Percentiles rank a stretch among this genome's conserved stretches.
These are phyloP conservation scores for Parathielavia hyrcaniae DNA, from an alignment of 495 filamentous ascomycete genomes.

Conservation along the genomic window DNA sequence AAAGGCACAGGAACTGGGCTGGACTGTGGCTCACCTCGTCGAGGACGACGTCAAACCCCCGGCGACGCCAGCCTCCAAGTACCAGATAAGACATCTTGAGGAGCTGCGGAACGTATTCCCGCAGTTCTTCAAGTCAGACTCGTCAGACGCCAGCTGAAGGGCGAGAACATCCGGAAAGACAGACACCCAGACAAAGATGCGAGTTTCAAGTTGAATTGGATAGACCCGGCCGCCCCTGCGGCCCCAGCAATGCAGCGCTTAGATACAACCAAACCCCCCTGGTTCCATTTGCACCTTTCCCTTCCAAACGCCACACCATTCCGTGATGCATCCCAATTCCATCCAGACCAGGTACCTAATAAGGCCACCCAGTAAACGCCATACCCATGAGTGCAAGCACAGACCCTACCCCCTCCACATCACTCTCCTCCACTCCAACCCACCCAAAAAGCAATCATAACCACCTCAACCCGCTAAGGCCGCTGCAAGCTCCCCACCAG, in stretches of 20 bases:
- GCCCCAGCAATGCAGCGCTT: not conserved
- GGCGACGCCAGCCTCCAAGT: constrained; percentile 52
- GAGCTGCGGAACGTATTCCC: constrained; percentile 70
- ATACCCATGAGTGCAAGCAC: not conserved
- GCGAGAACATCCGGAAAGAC: not conserved
- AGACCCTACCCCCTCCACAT: not conserved
- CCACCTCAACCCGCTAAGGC: constrained; percentile 24
- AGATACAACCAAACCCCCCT: not conserved
- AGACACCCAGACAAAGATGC: not conserved
- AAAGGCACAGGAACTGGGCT: constrained; percentile 66
- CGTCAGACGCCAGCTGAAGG: constrained; percentile 7
- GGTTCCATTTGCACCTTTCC: not conserved
- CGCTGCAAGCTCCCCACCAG: constrained; percentile 55
- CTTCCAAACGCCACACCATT: not conserved
- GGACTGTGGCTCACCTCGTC: constrained; percentile 74
- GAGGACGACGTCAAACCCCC: constrained; percentile 61
- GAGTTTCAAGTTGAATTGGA: constrained; percentile 5
- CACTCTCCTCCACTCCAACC: not conserved
- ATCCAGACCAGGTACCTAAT: not conserved
- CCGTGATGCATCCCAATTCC: not conserved
- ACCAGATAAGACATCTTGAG: constrained; percentile 63
- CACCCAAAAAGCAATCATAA: not conserved
- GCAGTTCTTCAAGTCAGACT: constrained; percentile 59
- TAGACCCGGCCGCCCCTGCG: constrained; percentile 4
- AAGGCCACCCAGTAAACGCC: not conserved